A percentile compares a stretch with the other conserved stretches of the same genome.
Evolutionary conservation across 176 grass and related monocot genomes (phyloP).

Genomic region (Phyllostachys edulis): DNA sequence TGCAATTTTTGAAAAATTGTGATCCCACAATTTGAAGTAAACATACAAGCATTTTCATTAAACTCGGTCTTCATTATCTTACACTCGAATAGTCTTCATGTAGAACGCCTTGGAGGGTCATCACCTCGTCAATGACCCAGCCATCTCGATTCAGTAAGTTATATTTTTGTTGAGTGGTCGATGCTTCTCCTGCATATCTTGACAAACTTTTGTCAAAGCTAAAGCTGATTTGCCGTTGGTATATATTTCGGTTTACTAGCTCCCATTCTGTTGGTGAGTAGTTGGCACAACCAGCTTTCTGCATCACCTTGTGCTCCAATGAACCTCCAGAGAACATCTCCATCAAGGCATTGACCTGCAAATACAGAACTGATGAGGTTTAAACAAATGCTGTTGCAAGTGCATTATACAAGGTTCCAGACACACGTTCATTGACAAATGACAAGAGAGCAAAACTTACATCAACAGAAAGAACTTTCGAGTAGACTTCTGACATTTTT

Average conservation of each 20-base stretch:
- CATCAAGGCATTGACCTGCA: slow-evolving; percentile 51
- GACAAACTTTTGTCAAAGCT: slow-evolving; percentile 71
- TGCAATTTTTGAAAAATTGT: slow-evolving; percentile 39
- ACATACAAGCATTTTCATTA: slow-evolving; percentile 14
- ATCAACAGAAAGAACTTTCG: slow-evolving; percentile 59
- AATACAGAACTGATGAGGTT: slow-evolving; percentile 30
- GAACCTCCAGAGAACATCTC: slow-evolving; percentile 77
- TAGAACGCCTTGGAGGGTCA: slow-evolving; percentile 56
- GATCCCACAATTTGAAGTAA: slow-evolving; percentile 32
- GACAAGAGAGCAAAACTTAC: slow-evolving; percentile 39
- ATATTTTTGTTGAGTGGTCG: slow-evolving; percentile 65
- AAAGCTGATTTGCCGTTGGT: slow-evolving; percentile 70
- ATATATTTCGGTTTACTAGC: slow-evolving; percentile 52
- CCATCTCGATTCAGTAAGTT: slow-evolving; percentile 60
- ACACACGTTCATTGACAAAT: slow-evolving; percentile 16
- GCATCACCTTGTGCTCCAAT: slow-evolving; percentile 78
- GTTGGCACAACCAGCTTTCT: slow-evolving; percentile 72
- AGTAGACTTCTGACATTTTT: slow-evolving; percentile 78
- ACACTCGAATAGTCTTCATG: slow-evolving; percentile 76
- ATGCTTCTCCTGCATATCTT: slow-evolving; percentile 62
- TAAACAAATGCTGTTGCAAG: background rate
- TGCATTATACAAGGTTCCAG: slow-evolving; percentile 1
- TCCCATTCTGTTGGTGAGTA: slow-evolving; percentile 74
- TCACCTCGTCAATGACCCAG: slow-evolving; percentile 84
- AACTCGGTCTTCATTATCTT: slow-evolving; percentile 30